phyloP scores from a whole-genome alignment of 1,284 basidiomycete genomes.

The Malassezia restricta region DNA sequence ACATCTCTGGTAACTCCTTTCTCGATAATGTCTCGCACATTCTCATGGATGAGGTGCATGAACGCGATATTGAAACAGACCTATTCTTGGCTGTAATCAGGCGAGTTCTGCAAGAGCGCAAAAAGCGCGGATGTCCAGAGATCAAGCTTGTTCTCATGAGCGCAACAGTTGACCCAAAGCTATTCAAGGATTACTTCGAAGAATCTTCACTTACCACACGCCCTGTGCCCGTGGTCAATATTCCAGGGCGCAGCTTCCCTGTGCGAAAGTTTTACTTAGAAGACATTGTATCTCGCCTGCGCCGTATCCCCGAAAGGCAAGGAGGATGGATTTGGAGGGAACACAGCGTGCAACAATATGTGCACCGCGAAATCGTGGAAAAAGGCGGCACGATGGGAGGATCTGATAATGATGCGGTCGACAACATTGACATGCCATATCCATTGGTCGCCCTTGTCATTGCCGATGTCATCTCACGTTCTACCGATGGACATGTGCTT shows the following conservation, averaged over 20 bases:
- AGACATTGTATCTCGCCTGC: slow-evolving; percentile 53
- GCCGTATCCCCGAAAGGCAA: slow-evolving; percentile 31
- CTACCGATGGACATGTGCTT: slow-evolving; percentile 74
- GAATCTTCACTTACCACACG: slow-evolving; percentile 46
- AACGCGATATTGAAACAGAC: slow-evolving; percentile 89
- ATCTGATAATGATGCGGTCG: slow-evolving; percentile 47
- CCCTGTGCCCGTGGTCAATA: slow-evolving; percentile 64
- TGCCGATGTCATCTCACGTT: slow-evolving; percentile 62
- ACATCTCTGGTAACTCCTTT: slow-evolving; percentile 34
- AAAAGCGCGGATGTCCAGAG: slow-evolving; percentile 58
- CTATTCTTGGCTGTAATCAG: slow-evolving; percentile 81
- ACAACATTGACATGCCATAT: slow-evolving; percentile 70
- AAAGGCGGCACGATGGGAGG: slow-evolving; percentile 14
- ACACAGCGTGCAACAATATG: slow-evolving; percentile 64
- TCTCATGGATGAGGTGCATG: slow-evolving; percentile 90
- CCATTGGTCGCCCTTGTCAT: slow-evolving; percentile 72
- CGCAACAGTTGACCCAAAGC: slow-evolving; percentile 77
- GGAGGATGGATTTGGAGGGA: slow-evolving; percentile 63
- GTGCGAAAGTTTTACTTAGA: slow-evolving; percentile 72
- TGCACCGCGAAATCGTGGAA: slow-evolving; percentile 55
- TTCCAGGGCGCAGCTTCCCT: slow-evolving; percentile 86
- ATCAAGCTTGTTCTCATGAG: slow-evolving; percentile 89
- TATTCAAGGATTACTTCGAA: slow-evolving; percentile 79
- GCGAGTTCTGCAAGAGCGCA: slow-evolving; percentile 64
- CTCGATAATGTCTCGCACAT: slow-evolving; percentile 81